These are phyloP conservation scores for Russula griseocarnosa DNA, from an alignment of 768 basidiomycete species.

Conservation along the genomic window DNA sequence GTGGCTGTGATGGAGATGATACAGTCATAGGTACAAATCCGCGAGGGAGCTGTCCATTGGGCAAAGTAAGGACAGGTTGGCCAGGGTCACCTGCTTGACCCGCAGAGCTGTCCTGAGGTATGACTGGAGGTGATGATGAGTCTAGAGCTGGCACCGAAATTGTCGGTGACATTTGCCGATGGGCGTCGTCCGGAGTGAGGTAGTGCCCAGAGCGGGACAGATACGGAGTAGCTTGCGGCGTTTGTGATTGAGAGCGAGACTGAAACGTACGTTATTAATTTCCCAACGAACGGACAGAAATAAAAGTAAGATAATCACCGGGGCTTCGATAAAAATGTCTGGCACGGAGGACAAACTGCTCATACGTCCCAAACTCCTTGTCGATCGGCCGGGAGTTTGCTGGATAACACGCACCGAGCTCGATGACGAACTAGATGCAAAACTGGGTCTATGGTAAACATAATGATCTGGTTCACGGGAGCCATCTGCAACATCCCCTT, in stretches of 20 bases:
- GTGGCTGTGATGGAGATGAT: constrained; percentile 15
- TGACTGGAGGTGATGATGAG: constrained; percentile 2
- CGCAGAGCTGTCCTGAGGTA: neutral
- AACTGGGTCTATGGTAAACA: constrained; percentile 25
- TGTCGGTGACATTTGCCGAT: constrained; percentile 15
- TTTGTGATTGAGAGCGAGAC: constrained; percentile 28
- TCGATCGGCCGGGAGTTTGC: constrained; percentile 18
- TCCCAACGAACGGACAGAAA: neutral
- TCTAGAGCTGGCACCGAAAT: constrained; percentile 10
- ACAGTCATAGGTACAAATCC: constrained; percentile 24
- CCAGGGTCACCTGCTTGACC: constrained; percentile 1
- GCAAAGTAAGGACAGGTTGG: constrained; percentile 7
- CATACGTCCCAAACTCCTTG: constrained; percentile 19
- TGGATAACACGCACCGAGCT: constrained; percentile 7
- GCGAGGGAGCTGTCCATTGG: constrained; percentile 22
- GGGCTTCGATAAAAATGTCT: constrained; percentile 19
- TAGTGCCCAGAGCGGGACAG: constrained; percentile 1
- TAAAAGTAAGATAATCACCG: constrained; percentile 15
- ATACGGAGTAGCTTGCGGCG: constrained; percentile 24
- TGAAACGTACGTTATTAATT: neutral
- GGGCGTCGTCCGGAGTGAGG: constrained; percentile 25
- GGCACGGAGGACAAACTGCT: constrained; percentile 21
- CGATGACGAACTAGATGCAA: constrained; percentile 21
- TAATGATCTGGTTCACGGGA: constrained; percentile 8
- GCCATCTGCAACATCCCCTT: neutral